Conservation (phyloP, 1,284 basidiomycete species). For the Cryptococcus floricola region DNA sequence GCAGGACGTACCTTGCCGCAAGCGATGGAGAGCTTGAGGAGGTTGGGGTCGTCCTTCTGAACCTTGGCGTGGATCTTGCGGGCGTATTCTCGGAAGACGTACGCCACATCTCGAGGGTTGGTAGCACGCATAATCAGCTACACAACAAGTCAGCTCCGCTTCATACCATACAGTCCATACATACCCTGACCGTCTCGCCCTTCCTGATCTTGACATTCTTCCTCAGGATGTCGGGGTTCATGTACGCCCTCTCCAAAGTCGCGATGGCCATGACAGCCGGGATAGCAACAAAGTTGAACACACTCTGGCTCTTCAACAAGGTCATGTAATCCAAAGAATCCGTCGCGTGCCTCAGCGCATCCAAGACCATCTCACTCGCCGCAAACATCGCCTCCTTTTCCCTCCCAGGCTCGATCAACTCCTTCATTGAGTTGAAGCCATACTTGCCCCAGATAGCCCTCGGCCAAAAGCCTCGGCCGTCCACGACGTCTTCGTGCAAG, state of each 20-base stretch:
- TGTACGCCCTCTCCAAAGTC: constrained; percentile 84
- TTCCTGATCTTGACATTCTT: constrained; percentile 94
- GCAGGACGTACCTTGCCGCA: constrained; percentile 62
- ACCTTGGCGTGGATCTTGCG: constrained; percentile 79
- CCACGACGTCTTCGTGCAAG: constrained; percentile 85
- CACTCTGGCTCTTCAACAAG: constrained; percentile 80
- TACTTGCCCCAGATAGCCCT: constrained; percentile 81
- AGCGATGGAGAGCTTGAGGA: constrained; percentile 71
- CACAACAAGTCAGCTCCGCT: not conserved
- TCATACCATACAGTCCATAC: constrained; percentile 26
- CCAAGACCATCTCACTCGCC: constrained; percentile 82
- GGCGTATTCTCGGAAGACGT: constrained; percentile 79
- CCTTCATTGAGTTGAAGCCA: constrained; percentile 58
- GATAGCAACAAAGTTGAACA: constrained; percentile 96
- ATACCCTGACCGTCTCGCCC: constrained; percentile 75
- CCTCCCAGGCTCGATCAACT: constrained; percentile 50
- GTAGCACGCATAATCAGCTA: constrained; percentile 86
- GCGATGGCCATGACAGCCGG: constrained; percentile 96
- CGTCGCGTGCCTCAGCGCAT: constrained; percentile 78
- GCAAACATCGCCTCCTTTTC: constrained; percentile 68
- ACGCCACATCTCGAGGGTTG: constrained; percentile 87
- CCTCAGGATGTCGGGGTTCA: constrained; percentile 86
- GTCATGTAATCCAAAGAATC: constrained; percentile 88
- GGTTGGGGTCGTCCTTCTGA: constrained; percentile 77
- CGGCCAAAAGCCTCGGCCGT: constrained; percentile 91